phyloP scores from a whole-genome alignment of 1,284 basidiomycete genomes.

The Ceratobasidium sp. region DNA sequence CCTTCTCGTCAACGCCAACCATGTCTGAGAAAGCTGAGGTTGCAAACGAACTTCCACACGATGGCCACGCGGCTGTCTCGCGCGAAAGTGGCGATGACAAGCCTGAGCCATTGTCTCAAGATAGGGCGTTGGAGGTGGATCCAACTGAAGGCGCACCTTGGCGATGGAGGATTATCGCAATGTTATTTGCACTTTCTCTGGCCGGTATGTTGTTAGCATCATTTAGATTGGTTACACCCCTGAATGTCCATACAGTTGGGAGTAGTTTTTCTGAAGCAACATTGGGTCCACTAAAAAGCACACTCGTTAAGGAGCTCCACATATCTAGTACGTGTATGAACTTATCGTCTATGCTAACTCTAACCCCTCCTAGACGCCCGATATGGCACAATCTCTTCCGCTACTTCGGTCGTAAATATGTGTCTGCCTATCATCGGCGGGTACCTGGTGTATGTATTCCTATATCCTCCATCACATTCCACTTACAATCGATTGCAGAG shows the following conservation, averaged over 20 bases:
- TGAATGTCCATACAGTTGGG: background rate
- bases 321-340: slow-evolving; percentile 4
- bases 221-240: background rate
- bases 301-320: slow-evolving; percentile 15
- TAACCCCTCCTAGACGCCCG: slow-evolving; percentile 1
- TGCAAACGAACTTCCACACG: background rate
- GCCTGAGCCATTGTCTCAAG: background rate
- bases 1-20: background rate
- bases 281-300: slow-evolving; percentile 16
- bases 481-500: background rate
- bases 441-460: slow-evolving; percentile 7
- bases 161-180: slow-evolving; percentile 23
- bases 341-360: too few species aligned
- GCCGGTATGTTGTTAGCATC: background rate
- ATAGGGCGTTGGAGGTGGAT: background rate
- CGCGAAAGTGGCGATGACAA: background rate
- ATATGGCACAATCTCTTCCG: slow-evolving; percentile 11
- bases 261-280: slow-evolving; percentile 19
- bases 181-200: slow-evolving; percentile 18
- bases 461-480: background rate
- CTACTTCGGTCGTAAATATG: slow-evolving; percentile 23
- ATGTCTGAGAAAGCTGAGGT: background rate
- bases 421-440: slow-evolving; percentile 18
- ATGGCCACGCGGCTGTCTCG: background rate
- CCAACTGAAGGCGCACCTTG: slow-evolving; percentile 23